Conservation (phyloP, 805 yeast genomes). For the Maudiozyma turicensis region DNA sequence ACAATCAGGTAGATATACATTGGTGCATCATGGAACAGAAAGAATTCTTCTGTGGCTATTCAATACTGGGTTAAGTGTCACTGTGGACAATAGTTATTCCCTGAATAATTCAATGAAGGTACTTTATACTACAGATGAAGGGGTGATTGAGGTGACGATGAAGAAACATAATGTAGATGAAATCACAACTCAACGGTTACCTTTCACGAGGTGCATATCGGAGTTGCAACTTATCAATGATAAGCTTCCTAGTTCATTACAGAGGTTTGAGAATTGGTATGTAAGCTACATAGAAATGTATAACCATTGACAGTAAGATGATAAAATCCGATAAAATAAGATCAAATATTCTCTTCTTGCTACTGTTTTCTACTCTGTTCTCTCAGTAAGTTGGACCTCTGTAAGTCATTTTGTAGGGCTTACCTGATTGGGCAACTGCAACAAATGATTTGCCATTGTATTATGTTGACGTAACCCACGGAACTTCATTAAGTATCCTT, state of each 20-base stretch:
- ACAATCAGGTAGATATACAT: constrained; percentile 18
- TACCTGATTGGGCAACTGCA: too few species aligned
- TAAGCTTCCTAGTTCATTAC: background rate
- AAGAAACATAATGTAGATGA: constrained; percentile 16
- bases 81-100: constrained; percentile 4
- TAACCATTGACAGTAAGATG: background rate
- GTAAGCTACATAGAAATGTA: constrained; percentile 12
- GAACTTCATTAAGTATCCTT: too few species aligned
- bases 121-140: constrained; percentile 10
- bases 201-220: constrained; percentile 11
- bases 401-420: too few species aligned
- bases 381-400: too few species aligned
- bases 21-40: constrained; percentile 6
- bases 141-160: background rate
- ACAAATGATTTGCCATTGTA: too few species aligned
- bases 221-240: constrained; percentile 7
- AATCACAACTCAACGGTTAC: constrained; percentile 5
- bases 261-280: constrained; percentile 15
- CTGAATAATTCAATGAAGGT: constrained; percentile 18
- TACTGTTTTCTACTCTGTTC: too few species aligned
- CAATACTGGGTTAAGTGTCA: constrained; percentile 16
- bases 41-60: constrained; percentile 22
- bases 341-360: too few species aligned
- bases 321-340: too few species aligned
- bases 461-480: too few species aligned